Conservation (phyloP, 2,329 filamentous ascomycete genomes). For the Teratosphaeria pseudoeucalypti region DNA sequence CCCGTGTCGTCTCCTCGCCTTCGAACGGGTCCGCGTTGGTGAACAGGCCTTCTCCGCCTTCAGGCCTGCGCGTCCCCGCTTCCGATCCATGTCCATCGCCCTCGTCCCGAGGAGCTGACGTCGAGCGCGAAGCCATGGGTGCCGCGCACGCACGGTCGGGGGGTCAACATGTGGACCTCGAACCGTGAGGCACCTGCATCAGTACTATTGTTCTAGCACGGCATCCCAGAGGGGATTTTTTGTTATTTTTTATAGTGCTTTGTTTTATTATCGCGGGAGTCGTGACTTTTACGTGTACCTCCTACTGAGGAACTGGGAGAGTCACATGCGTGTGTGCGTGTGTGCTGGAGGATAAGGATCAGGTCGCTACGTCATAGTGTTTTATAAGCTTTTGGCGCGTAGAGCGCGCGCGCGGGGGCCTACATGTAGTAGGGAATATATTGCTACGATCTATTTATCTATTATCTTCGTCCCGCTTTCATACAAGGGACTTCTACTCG, state of each 20-base stretch:
- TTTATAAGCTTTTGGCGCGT: too few species aligned
- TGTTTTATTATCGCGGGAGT: background rate
- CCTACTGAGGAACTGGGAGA: background rate
- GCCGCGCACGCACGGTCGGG: too few species aligned
- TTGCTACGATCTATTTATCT: too few species aligned
- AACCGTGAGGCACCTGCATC: too few species aligned
- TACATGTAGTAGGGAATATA: too few species aligned
- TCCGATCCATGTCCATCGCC: background rate
- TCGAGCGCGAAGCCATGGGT: background rate
- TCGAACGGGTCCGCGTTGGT: background rate
- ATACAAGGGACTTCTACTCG: background rate
- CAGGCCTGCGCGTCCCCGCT: background rate
- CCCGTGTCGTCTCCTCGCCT: background rate
- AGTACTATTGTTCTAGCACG: too few species aligned
- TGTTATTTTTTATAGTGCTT: too few species aligned
- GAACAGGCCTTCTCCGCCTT: background rate
- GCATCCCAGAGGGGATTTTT: too few species aligned
- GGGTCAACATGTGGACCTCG: background rate
- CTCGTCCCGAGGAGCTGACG: background rate
- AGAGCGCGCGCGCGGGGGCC: too few species aligned
- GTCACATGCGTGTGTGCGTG: too few species aligned
- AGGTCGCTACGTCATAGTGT: too few species aligned
- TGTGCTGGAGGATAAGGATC: too few species aligned
- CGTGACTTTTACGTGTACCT: background rate
- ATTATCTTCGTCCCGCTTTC: background rate